phyloP scores from a whole-genome alignment of 1,139 yeast species.

The Pneumocystis carinii region DNA sequence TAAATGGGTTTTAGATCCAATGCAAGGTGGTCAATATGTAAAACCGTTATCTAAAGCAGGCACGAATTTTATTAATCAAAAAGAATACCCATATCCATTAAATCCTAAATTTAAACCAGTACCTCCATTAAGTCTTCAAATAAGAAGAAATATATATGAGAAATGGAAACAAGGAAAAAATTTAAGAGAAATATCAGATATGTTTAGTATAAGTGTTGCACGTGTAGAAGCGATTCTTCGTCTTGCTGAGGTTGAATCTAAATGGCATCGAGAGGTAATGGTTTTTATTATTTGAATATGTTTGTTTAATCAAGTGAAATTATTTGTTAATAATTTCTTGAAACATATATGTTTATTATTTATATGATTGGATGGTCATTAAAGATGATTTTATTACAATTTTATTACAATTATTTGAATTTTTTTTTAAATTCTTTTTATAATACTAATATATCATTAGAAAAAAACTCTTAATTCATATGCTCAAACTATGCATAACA shows the following conservation, averaged over 20 bases:
- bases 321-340: not conserved
- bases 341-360: not conserved
- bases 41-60: not conserved
- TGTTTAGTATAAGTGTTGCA: not conserved
- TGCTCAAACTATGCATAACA: not conserved
- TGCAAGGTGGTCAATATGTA: not conserved
- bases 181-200: not conserved
- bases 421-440: not conserved
- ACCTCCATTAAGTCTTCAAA: not conserved
- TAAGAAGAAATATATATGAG: not conserved
- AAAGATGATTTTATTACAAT: not conserved
- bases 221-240: conserved; percentile 1
- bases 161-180: not conserved
- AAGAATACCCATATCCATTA: not conserved
- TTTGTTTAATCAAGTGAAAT: not conserved
- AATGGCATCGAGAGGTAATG: not conserved
- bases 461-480: not conserved
- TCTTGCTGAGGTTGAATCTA: not conserved
- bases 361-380: not conserved
- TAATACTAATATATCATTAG: not conserved
- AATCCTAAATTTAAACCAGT: not conserved
- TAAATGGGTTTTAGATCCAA: not conserved
- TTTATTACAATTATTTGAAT: not conserved
- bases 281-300: not conserved
- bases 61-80: not conserved